These are phyloP conservation scores for Xylaria bambusicola DNA, from an alignment of 495 filamentous ascomycete species.

Conservation along the genomic window DNA sequence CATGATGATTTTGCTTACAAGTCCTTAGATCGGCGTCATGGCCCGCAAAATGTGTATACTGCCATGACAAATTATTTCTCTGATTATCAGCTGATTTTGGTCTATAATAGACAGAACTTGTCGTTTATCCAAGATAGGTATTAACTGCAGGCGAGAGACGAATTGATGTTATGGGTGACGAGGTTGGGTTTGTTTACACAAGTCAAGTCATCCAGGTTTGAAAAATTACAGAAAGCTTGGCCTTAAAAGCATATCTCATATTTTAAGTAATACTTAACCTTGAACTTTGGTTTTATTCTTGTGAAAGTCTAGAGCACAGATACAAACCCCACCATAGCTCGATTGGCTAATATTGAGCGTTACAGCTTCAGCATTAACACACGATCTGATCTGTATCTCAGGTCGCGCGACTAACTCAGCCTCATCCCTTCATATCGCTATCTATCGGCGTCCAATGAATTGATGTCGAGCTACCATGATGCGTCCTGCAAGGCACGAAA, in stretches of 20 bases:
- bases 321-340: conserved; percentile 21
- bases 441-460: background rate
- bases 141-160: background rate
- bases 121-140: background rate
- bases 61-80: background rate
- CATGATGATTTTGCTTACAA: conserved; percentile 18
- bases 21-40: conserved; percentile 28
- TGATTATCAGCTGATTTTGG: conserved; percentile 6
- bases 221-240: background rate
- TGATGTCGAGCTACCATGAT: background rate
- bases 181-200: background rate
- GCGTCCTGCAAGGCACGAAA: background rate
- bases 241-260: too few species aligned
- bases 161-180: background rate
- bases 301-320: conserved; percentile 3
- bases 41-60: conserved; percentile 20
- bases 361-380: conserved; percentile 16
- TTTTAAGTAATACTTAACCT: too few species aligned
- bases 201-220: background rate
- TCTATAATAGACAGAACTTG: conserved; percentile 11
- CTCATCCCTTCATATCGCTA: conserved; percentile 26
- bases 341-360: conserved; percentile 21
- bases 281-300: background rate
- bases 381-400: conserved; percentile 12
- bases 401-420: conserved; percentile 16